Base-by-base conservation (phyloP, 805 yeast species). In the Kazachstania martiniae region DNA sequence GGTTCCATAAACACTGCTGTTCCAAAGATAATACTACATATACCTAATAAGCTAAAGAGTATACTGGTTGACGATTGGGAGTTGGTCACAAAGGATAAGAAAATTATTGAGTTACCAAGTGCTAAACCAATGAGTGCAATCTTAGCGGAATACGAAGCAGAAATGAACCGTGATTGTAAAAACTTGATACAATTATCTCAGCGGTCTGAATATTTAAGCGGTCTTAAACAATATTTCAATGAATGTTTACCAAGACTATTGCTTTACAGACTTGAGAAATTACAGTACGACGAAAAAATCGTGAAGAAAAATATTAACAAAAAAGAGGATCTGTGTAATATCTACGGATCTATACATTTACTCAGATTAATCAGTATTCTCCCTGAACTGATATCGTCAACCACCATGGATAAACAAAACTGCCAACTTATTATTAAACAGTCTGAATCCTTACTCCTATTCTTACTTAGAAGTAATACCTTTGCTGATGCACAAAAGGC, bases 51-150 rank as follows among this genome's bases (percentile, higher is more conserved):
- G 19, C 61, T 89, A 36, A 87, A 86, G 53, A 61, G 78, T 5
- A 46, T 76, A 3, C 60, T 89, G 24, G 94, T 87, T 1, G 86
- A 84, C 53, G 97, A 89, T 61, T 89, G 97, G 98, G 95, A 89
- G 55, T 66, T 65, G 43, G 68, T 89, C 21, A 86, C 97, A 1
- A 82, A 81, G 44, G 82, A 85, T 43, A 77, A 78, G 32, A 74
- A 76, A 51, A 55, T 85, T 27, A 70, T 83, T 3, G 58, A 68
- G 17, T 53, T 87, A 26, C 95, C 95, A 16, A 10, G n/a, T 5
- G 22, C 63, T 64, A 22, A 33, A 3, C 67, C 72, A 0, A 80
- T 81, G 1, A 59, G 63, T 1, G 61, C 58, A 2, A 68, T 85
- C 2, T 51, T 89, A 7, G 44, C 54, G 8, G 65, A 66, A n/a